Evolutionary conservation across 2,329 filamentous ascomycete species (phyloP).

Genomic region (Botrytis fragariae): DNA sequence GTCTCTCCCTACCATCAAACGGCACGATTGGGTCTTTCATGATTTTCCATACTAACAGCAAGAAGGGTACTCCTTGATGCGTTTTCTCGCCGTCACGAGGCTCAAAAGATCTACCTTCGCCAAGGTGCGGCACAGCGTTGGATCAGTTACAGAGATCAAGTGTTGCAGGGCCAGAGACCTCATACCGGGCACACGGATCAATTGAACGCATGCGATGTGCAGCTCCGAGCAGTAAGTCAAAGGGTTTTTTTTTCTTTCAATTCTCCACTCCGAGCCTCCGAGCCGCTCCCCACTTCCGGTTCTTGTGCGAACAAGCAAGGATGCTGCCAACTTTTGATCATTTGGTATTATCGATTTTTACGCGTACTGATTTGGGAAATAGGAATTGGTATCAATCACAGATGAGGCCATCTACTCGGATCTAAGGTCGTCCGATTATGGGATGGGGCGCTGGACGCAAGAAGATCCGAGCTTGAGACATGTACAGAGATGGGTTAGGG

Average conservation of each 20-base stretch:
- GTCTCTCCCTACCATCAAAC: conserved; percentile 33
- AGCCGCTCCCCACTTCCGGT: background rate
- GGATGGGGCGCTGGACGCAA: conserved; percentile 59
- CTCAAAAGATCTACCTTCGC: conserved; percentile 61
- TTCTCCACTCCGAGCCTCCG: background rate
- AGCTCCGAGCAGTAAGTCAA: conserved; percentile 55
- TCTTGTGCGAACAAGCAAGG: background rate
- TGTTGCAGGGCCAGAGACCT: conserved; percentile 53
- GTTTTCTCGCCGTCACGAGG: conserved; percentile 60
- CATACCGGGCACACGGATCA: conserved; percentile 48
- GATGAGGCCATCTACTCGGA: conserved; percentile 59
- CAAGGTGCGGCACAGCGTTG: conserved; percentile 60
- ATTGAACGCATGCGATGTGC: conserved; percentile 54
- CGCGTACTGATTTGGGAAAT: background rate
- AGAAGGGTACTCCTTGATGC: conserved; percentile 58
- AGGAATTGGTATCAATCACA: conserved; percentile 56
- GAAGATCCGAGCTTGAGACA: conserved; percentile 59
- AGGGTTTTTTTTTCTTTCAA: background rate
- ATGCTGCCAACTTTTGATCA: background rate
- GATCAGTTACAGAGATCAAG: conserved; percentile 52
- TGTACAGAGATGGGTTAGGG: conserved; percentile 58
- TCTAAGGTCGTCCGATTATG: conserved; percentile 52
- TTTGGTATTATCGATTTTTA: background rate
- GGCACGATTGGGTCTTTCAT: background rate
- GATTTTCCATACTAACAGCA: conserved; percentile 1